phyloP scores from a whole-genome alignment of 306 rosid species.

The Inga laurina region DNA sequence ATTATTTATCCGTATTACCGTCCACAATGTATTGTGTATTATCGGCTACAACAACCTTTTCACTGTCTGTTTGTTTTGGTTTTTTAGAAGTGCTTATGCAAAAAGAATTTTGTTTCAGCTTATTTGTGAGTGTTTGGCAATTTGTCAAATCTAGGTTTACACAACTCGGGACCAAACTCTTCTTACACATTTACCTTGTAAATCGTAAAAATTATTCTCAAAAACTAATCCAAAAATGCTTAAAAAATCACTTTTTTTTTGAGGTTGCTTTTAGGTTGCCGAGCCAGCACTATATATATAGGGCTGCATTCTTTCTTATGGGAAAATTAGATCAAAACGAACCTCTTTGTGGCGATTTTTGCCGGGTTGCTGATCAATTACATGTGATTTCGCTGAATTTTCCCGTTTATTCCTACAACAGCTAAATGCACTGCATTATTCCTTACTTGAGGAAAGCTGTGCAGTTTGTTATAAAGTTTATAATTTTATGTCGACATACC shows the following conservation, averaged over 20 bases:
- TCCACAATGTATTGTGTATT: neutral
- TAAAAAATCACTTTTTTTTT: too few species aligned
- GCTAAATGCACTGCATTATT: neutral
- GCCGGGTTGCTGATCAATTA: neutral
- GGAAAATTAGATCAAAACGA: neutral
- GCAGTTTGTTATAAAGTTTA: neutral
- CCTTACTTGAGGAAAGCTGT: neutral
- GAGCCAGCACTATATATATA: too few species aligned
- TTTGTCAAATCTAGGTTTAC: too few species aligned
- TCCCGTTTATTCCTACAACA: neutral
- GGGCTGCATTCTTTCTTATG: neutral
- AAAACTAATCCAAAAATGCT: too few species aligned
- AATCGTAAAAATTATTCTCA: too few species aligned
- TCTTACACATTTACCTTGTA: too few species aligned
- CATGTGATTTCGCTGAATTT: neutral
- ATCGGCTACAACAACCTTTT: neutral
- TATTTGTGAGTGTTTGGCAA: too few species aligned
- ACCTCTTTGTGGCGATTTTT: neutral
- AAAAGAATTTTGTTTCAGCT: too few species aligned
- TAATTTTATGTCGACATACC: neutral
- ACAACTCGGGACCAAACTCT: too few species aligned
- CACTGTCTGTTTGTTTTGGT: too few species aligned
- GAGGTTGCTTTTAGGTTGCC: too few species aligned
- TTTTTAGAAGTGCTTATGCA: too few species aligned
- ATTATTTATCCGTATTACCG: neutral